phyloP scores from a whole-genome alignment of 371 early-diverging fungal species.

The Apophysomyces elegans region DNA sequence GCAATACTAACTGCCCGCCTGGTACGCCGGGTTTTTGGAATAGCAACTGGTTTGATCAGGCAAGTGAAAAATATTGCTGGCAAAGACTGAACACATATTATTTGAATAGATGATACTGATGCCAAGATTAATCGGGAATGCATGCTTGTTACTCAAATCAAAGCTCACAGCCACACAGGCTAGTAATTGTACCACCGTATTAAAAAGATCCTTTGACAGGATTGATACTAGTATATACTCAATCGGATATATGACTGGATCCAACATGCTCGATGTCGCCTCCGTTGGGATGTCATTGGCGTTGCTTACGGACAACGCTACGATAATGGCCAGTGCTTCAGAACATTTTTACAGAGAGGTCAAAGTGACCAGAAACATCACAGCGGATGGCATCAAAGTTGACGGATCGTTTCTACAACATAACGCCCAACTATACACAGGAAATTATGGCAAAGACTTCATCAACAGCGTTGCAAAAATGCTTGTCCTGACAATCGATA shows the following conservation, averaged over 20 bases:
- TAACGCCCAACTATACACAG: slow-evolving; percentile 32
- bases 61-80: neutral
- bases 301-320: slow-evolving; percentile 17
- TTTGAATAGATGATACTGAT: slow-evolving; percentile 22
- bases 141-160: slow-evolving; percentile 26
- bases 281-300: slow-evolving; percentile 30
- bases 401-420: slow-evolving; percentile 46
- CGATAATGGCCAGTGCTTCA: slow-evolving; percentile 13
- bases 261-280: slow-evolving; percentile 34
- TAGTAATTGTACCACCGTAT: slow-evolving; percentile 21
- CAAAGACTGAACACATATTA: neutral
- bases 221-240: slow-evolving; percentile 1
- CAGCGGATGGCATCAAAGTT: slow-evolving; percentile 35
- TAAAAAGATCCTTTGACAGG: slow-evolving; percentile 21
- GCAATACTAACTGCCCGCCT: slow-evolving; percentile 30
- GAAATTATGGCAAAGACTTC: slow-evolving; percentile 39
- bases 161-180: slow-evolving; percentile 17
- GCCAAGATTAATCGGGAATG: slow-evolving; percentile 26
- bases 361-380: neutral
- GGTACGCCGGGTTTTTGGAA: slow-evolving; percentile 47
- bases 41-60: slow-evolving; percentile 37
- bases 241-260: slow-evolving; percentile 21
- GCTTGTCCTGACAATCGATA: slow-evolving; percentile 21
- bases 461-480: slow-evolving; percentile 27
- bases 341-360: slow-evolving; percentile 22